Percentiles rank a stretch among this genome's conserved stretches.
These are phyloP conservation scores for Hymenoscyphus salicellus DNA, from an alignment of 2,329 filamentous ascomycete genomes.

Conservation along the genomic window DNA sequence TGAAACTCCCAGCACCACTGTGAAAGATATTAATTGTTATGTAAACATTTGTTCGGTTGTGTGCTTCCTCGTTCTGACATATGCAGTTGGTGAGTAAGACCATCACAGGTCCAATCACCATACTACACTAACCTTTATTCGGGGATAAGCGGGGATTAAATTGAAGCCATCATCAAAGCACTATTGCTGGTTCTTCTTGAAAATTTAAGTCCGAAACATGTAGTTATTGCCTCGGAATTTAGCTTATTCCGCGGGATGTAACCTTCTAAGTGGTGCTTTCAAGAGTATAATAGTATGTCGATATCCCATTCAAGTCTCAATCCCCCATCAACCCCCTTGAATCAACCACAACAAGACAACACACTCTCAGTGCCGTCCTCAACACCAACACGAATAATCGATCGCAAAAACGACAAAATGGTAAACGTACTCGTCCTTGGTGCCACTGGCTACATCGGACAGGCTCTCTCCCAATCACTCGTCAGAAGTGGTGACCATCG, in stretches of 20 bases:
- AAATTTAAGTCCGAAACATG: background rate
- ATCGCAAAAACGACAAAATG: slow-evolving; percentile 16
- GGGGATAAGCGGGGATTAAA: background rate
- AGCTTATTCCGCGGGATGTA: background rate
- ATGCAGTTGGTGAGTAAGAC: no score
- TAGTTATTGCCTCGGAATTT: background rate
- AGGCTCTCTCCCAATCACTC: slow-evolving; percentile 51
- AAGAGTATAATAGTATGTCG: background rate
- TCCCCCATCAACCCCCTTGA: background rate
- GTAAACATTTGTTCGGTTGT: background rate
- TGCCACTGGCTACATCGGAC: slow-evolving; percentile 54
- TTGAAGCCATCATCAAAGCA: background rate
- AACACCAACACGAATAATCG: background rate
- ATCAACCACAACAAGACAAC: background rate
- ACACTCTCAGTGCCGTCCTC: background rate
- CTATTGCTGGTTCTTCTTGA: background rate
- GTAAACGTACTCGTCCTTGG: slow-evolving; percentile 49
- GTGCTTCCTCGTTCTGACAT: background rate
- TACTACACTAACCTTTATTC: background rate
- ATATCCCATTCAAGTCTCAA: background rate
- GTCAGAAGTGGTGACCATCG: slow-evolving; percentile 35
- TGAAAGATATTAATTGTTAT: background rate
- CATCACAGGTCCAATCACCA: background rate
- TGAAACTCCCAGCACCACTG: no score
- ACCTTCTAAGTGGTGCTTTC: no score